A percentile compares a stretch with the other conserved stretches of the same genome.
phyloP scores from a whole-genome alignment of 257 asterid species.

The Nicotiana otophora region DNA sequence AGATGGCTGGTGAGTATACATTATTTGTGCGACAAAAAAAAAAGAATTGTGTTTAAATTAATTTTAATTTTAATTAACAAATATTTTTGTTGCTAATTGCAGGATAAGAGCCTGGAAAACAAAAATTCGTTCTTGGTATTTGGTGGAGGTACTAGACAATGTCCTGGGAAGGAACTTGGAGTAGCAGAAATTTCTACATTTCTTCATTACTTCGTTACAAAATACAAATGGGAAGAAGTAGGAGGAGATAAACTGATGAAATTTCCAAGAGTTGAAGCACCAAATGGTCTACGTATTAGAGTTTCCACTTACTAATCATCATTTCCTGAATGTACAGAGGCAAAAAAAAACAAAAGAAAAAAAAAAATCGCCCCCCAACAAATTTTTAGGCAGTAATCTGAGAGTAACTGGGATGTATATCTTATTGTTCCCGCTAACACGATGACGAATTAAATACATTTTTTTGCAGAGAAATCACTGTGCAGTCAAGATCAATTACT shows the following conservation, averaged over 20 bases:
- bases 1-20: slow-evolving; percentile 87
- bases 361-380: no score
- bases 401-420: slow-evolving; percentile 43
- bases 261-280: slow-evolving; percentile 97
- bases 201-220: slow-evolving; percentile 92
- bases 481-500: background rate
- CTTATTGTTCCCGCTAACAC: slow-evolving; percentile 23
- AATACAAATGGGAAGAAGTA: slow-evolving; percentile 89
- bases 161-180: slow-evolving; percentile 99
- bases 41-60: no score
- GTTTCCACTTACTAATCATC: slow-evolving; percentile 53
- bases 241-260: slow-evolving; percentile 77
- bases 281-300: slow-evolving; percentile 75
- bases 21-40: background rate
- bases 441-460: background rate
- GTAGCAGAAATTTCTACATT: slow-evolving; percentile 92
- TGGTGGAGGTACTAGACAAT: slow-evolving; percentile 94
- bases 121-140: slow-evolving; percentile 74
- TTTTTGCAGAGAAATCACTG: background rate
- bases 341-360: slow-evolving; percentile 8
- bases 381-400: slow-evolving; percentile 7
- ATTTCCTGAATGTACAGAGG: slow-evolving; percentile 32
- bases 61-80: background rate
- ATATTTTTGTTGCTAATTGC: slow-evolving; percentile 8
- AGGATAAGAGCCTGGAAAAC: slow-evolving; percentile 69